Base-by-base conservation (phyloP, 805 yeast species). In the Ogataea nitratoaversa region DNA sequence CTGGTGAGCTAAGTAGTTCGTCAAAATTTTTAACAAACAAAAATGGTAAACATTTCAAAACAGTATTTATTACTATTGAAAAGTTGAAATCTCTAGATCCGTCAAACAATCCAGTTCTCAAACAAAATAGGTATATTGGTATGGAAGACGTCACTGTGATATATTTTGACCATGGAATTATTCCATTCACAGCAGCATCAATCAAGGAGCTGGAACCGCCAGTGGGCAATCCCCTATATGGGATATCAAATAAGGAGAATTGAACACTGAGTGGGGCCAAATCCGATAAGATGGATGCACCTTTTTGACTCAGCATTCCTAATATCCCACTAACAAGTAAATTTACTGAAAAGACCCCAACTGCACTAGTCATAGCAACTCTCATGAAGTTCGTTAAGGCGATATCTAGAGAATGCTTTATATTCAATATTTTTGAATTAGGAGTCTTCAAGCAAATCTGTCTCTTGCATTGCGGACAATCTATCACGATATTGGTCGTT, bases 381-480 rank as follows among this genome's bases (percentile, higher is more conserved):
- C 45, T 47, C 34, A 49, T 49, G 3, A 53, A n/a, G n/a, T 47
- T 37, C 8, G 52, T 40, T 3, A 47, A 16, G 2, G 51, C 42
- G 3, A 51, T 27, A 18, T 49, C 38, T 1, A 48, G 22, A 2
- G 49, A 42, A 13, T 45, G 32, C 13, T 40, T 36, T 2, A 46
- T 23, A n/a, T 50, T 42, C 28, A 56, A 27, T 7, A 48, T 29
- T 9, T 41, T 40, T n/a, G 57, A 54, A 30, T 39, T 42, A n/a
- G 48, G 44, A 4, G 56, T 50, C 20, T 56, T 50, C 23, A 64
- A 37, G 20, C 57, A 47, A 3, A 66, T 54, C 11, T 60, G 54
- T 4, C 58, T 43, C 31, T 58, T 52, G 44, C 72, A 67, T 43
- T 66, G 71, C 1, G 70, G 70, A 44, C 72, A 67, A 16, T 53